A percentile compares a stretch with the other conserved stretches of the same genome.
phyloP scores from a whole-genome alignment of 2,329 filamentous ascomycete genomes.

The Chaetomiaceae sp. region DNA sequence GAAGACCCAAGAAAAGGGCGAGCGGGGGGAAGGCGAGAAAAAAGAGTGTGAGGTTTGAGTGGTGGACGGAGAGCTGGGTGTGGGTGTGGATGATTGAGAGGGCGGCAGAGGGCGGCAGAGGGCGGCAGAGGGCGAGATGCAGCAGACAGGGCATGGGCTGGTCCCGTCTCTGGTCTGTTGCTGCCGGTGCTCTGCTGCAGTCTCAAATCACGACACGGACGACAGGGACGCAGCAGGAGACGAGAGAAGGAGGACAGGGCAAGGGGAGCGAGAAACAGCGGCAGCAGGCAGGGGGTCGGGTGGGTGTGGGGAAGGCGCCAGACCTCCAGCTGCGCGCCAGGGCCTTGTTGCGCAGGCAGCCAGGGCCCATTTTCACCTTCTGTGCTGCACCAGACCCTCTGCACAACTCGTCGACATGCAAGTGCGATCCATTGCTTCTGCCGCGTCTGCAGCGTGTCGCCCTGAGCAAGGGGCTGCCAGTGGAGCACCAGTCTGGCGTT shows the following conservation, averaged over 20 bases:
- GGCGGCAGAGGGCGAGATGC: constrained; percentile 25
- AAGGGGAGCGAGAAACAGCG: neutral
- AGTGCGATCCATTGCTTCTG: constrained; percentile 4
- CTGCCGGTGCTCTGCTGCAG: neutral
- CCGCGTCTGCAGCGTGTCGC: constrained; percentile 7
- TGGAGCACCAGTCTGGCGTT: too few relatives aligned
- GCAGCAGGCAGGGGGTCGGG: neutral
- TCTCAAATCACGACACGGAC: constrained; percentile 18
- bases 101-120: neutral
- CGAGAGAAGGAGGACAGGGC: constrained; percentile 6
- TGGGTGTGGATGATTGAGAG: neutral
- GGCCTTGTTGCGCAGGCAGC: constrained; percentile 1
- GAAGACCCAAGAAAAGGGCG: constrained; percentile 16
- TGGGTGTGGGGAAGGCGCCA: constrained; percentile 1
- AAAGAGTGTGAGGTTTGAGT: neutral
- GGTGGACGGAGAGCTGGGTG: neutral
- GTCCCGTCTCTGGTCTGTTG: constrained; percentile 13
- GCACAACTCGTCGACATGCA: constrained; percentile 12
- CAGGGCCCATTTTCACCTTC: neutral
- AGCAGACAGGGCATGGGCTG: constrained; percentile 17
- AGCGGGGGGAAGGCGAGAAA: constrained; percentile 12
- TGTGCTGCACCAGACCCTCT: neutral
- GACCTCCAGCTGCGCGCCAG: neutral
- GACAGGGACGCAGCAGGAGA: constrained; percentile 9
- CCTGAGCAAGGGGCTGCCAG: constrained; percentile 2